phyloP scores from a whole-genome alignment of 768 basidiomycete species.

The Exidia glandulosa region DNA sequence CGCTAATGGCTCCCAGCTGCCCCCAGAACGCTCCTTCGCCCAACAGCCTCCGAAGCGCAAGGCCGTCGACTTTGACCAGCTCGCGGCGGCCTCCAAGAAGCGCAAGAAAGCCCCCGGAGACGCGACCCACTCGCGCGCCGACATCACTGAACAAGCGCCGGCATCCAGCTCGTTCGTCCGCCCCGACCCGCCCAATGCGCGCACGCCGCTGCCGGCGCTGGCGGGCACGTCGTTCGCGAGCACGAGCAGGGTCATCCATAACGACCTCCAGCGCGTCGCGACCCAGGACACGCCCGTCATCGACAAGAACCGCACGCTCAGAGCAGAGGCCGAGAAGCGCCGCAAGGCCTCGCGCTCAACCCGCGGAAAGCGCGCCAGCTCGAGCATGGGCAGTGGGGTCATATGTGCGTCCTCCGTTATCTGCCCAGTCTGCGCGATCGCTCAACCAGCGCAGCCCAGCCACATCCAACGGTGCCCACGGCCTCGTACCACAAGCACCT shows the following conservation, averaged over 20 bases:
- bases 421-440: too few species aligned
- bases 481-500: slow-evolving; percentile 72
- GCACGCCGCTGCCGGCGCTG: not conserved
- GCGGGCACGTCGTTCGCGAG: not conserved
- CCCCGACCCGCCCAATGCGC: too few species aligned
- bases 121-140: not conserved
- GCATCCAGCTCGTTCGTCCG: not conserved
- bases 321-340: slow-evolving; percentile 33
- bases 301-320: slow-evolving; percentile 50
- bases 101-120: not conserved
- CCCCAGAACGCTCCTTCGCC: not conserved
- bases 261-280: not conserved
- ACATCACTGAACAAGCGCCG: too few species aligned
- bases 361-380: slow-evolving; percentile 66
- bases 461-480: slow-evolving; percentile 60
- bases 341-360: slow-evolving; percentile 53
- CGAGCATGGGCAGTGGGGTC: slow-evolving; percentile 54
- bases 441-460: too few species aligned
- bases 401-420: slow-evolving; percentile 68
- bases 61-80: not conserved
- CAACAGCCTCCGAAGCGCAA: not conserved
- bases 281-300: slow-evolving; percentile 50
- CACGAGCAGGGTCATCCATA: not conserved
- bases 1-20: not conserved
- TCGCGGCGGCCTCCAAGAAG: not conserved